Evolutionary conservation across 495 filamentous ascomycete species (phyloP), one percentile per base, ranked within the genome.

Genomic region (Trichoderma erinaceum): DNA sequence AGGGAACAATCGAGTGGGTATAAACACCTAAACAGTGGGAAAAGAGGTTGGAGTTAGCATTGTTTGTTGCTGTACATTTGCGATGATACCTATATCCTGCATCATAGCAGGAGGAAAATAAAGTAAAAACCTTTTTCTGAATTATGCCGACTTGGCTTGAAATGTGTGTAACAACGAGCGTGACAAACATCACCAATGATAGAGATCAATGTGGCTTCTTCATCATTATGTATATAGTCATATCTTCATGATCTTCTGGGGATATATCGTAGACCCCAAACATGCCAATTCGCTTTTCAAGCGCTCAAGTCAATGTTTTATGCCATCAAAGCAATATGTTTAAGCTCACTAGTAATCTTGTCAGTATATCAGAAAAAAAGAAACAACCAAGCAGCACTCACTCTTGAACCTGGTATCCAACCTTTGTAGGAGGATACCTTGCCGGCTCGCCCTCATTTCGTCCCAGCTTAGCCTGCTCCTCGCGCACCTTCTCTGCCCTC

Each of bases 381-480:
- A 63, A 29, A 46, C 18, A 56, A 6, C 16, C 50, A 52, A 65
- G 48, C 29, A 52, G 44, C 65, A 80, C 78, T 63, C 67, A 81
- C 80, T 77, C 74, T 67, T 80, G 78, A 23, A 83, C 81, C 73
- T 80, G 79, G 70, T 80, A 74, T 7, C 81, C 81, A 13, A 82
- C 81, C 74, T 82, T 82, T 73, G 82, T 79, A 0, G 77, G 68
- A 67, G 68, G 69, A 63, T 83, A 83, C 66, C 71, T 69, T 0
- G 77, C 72, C 68, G 78, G 77, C 35, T 79, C 79, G 4, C 81
- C 81, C 75, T 83, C 81, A 52, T 82, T 77, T 61, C 75, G 75
- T 11, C 81, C 81, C 5, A 80, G 72, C 29, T 76, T 72, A 65
- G 76, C 75, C 72, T 79, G 77, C 67, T 79, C 73, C 10, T 75